Base-by-base conservation (phyloP, 768 basidiomycete genomes). In the Roridomyces roridus region DNA sequence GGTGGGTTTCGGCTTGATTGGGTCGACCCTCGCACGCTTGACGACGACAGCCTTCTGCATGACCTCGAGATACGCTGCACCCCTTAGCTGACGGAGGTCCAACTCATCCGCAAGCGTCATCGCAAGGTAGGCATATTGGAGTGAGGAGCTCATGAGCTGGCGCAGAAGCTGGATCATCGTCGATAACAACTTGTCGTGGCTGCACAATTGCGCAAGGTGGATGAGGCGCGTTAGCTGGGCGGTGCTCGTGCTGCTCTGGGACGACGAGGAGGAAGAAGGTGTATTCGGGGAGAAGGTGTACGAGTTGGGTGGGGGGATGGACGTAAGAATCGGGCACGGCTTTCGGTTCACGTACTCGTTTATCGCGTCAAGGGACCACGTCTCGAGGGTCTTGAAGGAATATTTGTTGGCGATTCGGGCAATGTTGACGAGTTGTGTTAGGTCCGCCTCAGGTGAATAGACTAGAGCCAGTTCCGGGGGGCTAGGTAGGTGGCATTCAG, bases 81-180 rank as follows among this genome's bases (percentile, higher is more conserved):
- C 88, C 34, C 84, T 79, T 36, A 91, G 74, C 1, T 76, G 71
- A 34, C 82, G 77, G 46, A 91, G 73, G 63, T 85, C 73, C 25
- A 91, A 78, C 56, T 91, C 89, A 63, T 91, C 89, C 4, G 87
- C 84, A 21, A 91, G 80, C 7, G 80, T 79, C 85, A 91, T 87
- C 4, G 88, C 87, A 44, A 89, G 77, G 66, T 87, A 87, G 6
- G 88, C 87, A 65, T 88, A 88, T 57, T 84, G 83, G 42, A 86
- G 70, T 3, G 87, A 88, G 26, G 71, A 72, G 36, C 73, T 71
- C 86, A 90, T 89, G 50, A 89, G 76, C 62, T 85, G 81, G 35
- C 80, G 76, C 44, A 91, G 75, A 10, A 87, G 70, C 17, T 69
- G 63, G 62, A 88, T 77, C 82, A 89, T 83, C 0, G 87, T 85